Base-by-base conservation (phyloP, 2,329 filamentous ascomycete genomes). In the Rosellinia necatrix region DNA sequence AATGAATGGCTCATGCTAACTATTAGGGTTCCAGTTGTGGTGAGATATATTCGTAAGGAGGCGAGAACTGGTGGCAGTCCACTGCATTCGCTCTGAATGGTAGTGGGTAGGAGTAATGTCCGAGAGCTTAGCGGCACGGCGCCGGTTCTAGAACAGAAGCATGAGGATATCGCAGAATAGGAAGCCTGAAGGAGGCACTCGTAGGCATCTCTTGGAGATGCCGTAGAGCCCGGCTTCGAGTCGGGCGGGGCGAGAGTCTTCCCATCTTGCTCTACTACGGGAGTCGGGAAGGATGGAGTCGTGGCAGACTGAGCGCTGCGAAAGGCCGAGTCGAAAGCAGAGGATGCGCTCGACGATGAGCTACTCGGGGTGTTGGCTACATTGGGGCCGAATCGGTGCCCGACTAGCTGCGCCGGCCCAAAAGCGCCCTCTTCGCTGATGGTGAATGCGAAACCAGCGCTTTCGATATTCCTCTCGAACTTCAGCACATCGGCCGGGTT, bases 181-280 rank as follows among this genome's bases (percentile, higher is more conserved):
- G 79, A 70, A n/a, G 81, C 79, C 9, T 75, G 72, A 44, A 85
- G 75, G 56, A 85, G 83, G 37, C 78, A 78, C 55, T 83, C 80
- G 63, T 85, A 80, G 4, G 79, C 74, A 15, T 76, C 75, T 56
- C 76, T 78, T 27, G 75, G 65, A 4, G 75, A 70, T 10, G 73
- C 70, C 1, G 70, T 68, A 6, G 67, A 64, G 34, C 71, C 69
- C 2, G 65, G 61, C 58, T 73, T 77, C 9, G 66, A 57, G 34
- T 78, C 75, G 15, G 56, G 44, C 12, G 65, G 58, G 8, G 59
- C 60, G 12, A 62, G 57, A 6, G 64, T 52, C 55, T 71, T 76
- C 24, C 55, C 53, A 19, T 76, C 74, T 41, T 69, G 64, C 7
- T 71, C 70, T 32, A 59, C 47, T 10, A 56, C 35, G 12, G 41